These are phyloP conservation scores for Mesembryanthemum crystallinum DNA, from an alignment of 148 eudicot species.

Conservation along the genomic window DNA sequence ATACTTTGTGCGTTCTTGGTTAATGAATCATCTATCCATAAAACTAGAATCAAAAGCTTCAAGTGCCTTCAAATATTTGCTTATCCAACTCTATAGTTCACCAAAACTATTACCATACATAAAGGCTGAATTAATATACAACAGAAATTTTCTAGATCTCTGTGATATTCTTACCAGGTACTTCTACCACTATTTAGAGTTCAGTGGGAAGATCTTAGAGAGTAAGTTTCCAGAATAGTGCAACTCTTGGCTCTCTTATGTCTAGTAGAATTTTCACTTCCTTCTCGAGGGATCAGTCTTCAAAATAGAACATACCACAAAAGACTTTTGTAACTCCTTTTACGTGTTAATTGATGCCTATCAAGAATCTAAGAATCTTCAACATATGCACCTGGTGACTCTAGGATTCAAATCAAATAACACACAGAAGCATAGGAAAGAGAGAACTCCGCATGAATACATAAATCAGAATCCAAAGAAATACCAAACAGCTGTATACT, in stretches of 20 bases:
- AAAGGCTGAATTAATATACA: neutral
- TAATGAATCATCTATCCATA: neutral
- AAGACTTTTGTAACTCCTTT: too few relatives aligned
- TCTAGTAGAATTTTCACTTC: neutral
- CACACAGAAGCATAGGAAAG: neutral
- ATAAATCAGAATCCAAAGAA: neutral
- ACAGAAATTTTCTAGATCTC: neutral
- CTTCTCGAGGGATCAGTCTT: neutral
- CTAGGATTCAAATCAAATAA: too few relatives aligned
- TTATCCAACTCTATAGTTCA: neutral
- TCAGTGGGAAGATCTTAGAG: neutral
- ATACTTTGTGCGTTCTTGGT: too few relatives aligned
- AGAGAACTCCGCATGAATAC: constrained; percentile 3
- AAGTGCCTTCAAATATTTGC: neutral
- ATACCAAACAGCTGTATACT: constrained; percentile 24
- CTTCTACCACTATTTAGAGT: neutral
- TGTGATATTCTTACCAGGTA: neutral
- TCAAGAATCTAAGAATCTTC: too few relatives aligned
- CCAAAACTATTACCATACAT: neutral
- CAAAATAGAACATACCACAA: neutral
- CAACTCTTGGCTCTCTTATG: neutral
- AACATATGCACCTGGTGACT: too few relatives aligned
- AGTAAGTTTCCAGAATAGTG: neutral
- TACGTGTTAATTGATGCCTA: too few relatives aligned
- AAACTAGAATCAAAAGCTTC: neutral